Conservation (phyloP, 495 filamentous ascomycete species). For the Geoglossum glabrum region DNA sequence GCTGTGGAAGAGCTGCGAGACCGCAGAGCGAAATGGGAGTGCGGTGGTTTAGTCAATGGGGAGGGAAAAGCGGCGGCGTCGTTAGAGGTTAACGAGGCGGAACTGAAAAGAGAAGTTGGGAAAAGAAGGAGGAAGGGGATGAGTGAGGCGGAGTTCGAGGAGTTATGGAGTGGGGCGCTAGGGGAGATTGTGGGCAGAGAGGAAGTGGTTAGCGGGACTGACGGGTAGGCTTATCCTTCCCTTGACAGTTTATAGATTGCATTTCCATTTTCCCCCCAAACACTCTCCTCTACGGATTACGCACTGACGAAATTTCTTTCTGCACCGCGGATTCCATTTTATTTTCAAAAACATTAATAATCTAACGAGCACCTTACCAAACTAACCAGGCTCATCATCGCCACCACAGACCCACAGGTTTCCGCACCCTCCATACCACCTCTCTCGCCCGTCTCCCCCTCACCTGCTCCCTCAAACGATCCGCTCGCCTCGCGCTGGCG, state of each 20-base stretch:
- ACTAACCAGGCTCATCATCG: conserved; percentile 65
- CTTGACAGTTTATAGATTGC: not conserved
- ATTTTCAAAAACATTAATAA: conserved; percentile 11
- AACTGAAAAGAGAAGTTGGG: conserved; percentile 52
- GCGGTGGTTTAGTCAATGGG: conserved; percentile 49
- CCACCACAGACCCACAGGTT: conserved; percentile 40
- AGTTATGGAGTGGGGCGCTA: conserved; percentile 71
- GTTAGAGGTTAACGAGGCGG: conserved; percentile 49
- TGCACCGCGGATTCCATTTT: conserved; percentile 5
- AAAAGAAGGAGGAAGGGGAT: conserved; percentile 58
- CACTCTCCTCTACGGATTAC: not conserved
- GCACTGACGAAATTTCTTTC: conserved; percentile 10
- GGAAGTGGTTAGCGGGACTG: conserved; percentile 48
- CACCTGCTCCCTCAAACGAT: conserved; percentile 71
- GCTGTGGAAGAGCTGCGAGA: conserved; percentile 77
- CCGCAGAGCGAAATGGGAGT: conserved; percentile 73
- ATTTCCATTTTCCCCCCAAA: not conserved
- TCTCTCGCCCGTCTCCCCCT: conserved; percentile 80
- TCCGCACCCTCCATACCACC: conserved; percentile 42
- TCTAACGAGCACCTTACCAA: conserved; percentile 23
- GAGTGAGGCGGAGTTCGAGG: conserved; percentile 75
- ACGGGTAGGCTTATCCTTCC: conserved; percentile 48
- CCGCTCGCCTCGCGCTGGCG: conserved; percentile 78
- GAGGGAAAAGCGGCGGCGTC: conserved; percentile 35
- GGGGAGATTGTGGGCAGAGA: conserved; percentile 68